Base-by-base conservation (phyloP, 78 protist species). In the Speleostelium caveatum region DNA sequence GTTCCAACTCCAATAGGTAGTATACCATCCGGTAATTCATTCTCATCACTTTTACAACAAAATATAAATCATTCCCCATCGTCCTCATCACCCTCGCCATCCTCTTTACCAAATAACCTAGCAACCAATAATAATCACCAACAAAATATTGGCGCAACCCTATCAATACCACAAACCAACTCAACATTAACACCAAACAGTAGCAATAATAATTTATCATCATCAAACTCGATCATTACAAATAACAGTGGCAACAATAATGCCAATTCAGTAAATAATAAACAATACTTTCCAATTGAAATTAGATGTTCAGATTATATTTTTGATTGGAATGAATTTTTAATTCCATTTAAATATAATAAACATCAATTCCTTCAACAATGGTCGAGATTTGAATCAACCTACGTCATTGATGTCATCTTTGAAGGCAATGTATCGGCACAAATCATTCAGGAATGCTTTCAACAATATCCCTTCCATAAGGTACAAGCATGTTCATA, bases 301-400 rank as follows among this genome's bases (percentile, higher is more conserved):
- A 83, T 63, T 41, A 21, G 79, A 38, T 69, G 65, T 24, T 41
- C 61, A 19, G 91, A 83, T 42, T 83, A 83, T 71, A 0, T 36
- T 24, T 69, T 83, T 19, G 91, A 83, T 30, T 83, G 91, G 91
- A 83, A 83, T n/a, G 73, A 83, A 69, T 83, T 83, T 39, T n/a
- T 83, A 22, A 69, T 83, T 24, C 91, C 91, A 30, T 69, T 83
- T 24, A 83, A 83, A 69, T 83, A 83, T 66, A 83, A 83, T n/a
- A 67, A 83, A 39, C 91, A 83, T 69, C 91, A 83, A 53, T 83
- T 83, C 73, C 63, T 83, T 35, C 91, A 83, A 42, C 91, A 83
- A 69, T 83, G 91, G 91, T 79, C 91, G 30, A 51, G 91, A 39
- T 83, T 69, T 65, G 91, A 83, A 59, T 77, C 79, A 0, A 28